Evolutionary conservation across 495 filamentous ascomycete species (phyloP).

Genomic region (Aspergillus sparsus): DNA sequence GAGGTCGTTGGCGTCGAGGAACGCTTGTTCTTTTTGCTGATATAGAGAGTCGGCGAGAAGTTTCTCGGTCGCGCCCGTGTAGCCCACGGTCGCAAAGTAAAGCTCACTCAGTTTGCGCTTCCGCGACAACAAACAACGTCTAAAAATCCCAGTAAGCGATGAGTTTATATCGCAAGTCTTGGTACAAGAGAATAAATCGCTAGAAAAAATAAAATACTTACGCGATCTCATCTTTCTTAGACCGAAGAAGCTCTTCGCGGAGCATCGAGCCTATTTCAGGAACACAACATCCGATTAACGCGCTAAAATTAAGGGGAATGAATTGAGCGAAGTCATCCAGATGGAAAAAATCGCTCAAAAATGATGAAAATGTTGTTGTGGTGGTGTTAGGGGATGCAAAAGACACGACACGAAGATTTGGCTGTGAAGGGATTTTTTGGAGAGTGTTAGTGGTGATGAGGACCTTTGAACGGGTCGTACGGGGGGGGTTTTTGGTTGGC

Average conservation of each 20-base stretch:
- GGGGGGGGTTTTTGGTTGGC: constrained; percentile 22
- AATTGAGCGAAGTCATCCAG: constrained; percentile 53
- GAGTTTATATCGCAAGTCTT: constrained; percentile 21
- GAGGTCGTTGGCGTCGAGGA: constrained; percentile 75
- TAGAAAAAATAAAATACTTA: constrained; percentile 48
- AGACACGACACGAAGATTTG: constrained; percentile 41
- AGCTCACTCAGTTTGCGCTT: constrained; percentile 84
- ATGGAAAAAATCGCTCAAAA: constrained; percentile 51
- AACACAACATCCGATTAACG: constrained; percentile 63
- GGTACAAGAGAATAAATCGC: constrained; percentile 20
- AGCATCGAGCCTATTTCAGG: constrained; percentile 55
- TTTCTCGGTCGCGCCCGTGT: constrained; percentile 53
- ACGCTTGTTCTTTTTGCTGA: constrained; percentile 55
- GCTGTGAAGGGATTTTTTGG: constrained; percentile 40
- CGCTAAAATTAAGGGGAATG: constrained; percentile 48
- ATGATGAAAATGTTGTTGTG: constrained; percentile 56
- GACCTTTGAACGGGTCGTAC: constrained; percentile 27
- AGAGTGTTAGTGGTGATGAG: constrained; percentile 24
- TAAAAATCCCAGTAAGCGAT: constrained; percentile 48
- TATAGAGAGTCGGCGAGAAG: constrained; percentile 54
- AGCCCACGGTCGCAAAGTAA: constrained; percentile 58
- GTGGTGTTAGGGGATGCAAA: constrained; percentile 47
- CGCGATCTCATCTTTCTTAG: constrained; percentile 64
- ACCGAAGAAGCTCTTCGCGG: constrained; percentile 58
- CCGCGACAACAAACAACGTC: constrained; percentile 73